Conservation (phyloP, 345 rosid genomes). For the Angophora floribunda region DNA sequence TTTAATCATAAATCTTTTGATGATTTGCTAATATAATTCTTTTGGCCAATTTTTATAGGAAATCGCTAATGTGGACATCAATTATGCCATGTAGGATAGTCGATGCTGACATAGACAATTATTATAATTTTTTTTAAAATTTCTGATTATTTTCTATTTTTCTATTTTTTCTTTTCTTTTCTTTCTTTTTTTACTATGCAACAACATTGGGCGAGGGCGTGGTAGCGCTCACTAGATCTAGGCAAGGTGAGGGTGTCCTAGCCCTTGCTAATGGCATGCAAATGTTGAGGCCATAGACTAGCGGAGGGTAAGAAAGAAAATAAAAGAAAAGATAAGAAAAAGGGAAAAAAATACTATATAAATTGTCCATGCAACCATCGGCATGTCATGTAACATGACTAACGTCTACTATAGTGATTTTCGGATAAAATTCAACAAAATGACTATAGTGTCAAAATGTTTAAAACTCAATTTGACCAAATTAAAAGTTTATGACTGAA, state of each 20-base stretch:
- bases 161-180: no score
- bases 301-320: no score
- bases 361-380: rapidly evolving
- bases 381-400: rapidly evolving
- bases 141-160: no score
- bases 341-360: neutral
- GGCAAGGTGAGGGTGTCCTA: neutral
- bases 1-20: no score
- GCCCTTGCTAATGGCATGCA: neutral
- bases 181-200: neutral
- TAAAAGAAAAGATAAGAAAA: neutral
- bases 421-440: rapidly evolving
- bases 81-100: rapidly evolving
- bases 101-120: neutral
- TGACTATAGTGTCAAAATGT: neutral
- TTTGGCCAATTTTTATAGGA: no score
- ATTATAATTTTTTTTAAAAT: no score
- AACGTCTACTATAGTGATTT: rapidly evolving
- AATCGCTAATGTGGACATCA: rapidly evolving
- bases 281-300: neutral
- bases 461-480: neutral
- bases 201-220: rapidly evolving
- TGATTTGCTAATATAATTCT: neutral
- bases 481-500: neutral
- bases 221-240: neutral